These are phyloP conservation scores for Steccherinum ochraceum DNA, from an alignment of 768 basidiomycete species.

Conservation along the genomic window DNA sequence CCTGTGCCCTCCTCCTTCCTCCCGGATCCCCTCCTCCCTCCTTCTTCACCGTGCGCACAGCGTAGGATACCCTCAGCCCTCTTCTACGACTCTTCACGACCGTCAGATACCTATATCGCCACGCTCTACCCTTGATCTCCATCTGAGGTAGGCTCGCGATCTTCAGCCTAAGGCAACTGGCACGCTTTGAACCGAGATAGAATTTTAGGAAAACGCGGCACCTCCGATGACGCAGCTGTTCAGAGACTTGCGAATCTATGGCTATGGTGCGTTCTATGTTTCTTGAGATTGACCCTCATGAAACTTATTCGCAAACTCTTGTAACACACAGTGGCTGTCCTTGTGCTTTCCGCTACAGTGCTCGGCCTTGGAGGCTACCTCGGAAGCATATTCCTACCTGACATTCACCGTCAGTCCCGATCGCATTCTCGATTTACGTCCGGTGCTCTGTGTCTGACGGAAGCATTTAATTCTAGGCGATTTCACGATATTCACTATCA, in stretches of 20 bases:
- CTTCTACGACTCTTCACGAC: neutral
- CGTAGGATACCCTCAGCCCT: no score
- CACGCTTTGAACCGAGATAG: no score
- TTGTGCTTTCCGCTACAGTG: slow-evolving; percentile 41
- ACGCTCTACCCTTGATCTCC: no score
- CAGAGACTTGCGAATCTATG: slow-evolving; percentile 25
- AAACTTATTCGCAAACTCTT: neutral
- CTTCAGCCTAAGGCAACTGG: no score
- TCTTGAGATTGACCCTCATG: neutral
- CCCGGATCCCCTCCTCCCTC: no score
- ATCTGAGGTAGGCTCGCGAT: no score
- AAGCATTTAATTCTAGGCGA: slow-evolving; percentile 37
- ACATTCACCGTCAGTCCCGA: slow-evolving; percentile 46
- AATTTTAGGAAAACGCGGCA: no score
- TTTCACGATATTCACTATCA: slow-evolving; percentile 63
- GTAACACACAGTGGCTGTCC: slow-evolving; percentile 25
- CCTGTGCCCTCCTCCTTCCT: no score
- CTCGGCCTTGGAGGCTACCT: slow-evolving; percentile 68
- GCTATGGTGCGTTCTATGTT: slow-evolving; percentile 22
- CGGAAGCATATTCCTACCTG: slow-evolving; percentile 59
- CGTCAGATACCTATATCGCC: no score
- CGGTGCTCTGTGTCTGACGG: neutral
- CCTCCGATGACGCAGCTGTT: slow-evolving; percentile 28
- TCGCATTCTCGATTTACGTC: neutral
- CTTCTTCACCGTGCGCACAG: no score